Evolutionary conservation across 164 flowering plant species (phyloP).

Genomic region (Tinospora cordifolia): DNA sequence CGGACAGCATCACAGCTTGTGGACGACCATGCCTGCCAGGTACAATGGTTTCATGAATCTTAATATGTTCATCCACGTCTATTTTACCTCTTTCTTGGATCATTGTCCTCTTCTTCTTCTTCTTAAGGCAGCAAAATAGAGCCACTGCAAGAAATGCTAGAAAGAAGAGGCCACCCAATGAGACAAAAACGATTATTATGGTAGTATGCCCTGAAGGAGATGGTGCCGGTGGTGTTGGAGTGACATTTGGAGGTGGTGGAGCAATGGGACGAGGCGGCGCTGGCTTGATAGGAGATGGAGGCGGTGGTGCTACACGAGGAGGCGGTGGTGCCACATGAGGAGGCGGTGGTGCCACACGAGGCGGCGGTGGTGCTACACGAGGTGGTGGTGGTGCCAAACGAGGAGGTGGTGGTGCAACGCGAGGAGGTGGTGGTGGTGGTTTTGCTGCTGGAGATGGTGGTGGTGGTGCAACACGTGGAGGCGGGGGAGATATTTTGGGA

Average conservation of each 20-base stretch:
- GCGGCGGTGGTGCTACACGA: neutral
- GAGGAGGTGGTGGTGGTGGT: neutral
- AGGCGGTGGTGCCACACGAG: slow-evolving; percentile 3
- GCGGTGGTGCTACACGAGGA: slow-evolving; percentile 10
- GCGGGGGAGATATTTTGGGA: neutral
- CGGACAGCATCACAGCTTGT: slow-evolving; percentile 27
- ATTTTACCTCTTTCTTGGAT: slow-evolving; percentile 34
- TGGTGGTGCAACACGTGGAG: neutral
- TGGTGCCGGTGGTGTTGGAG: slow-evolving; percentile 37
- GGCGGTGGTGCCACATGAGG: slow-evolving; percentile 5
- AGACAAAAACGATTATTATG: slow-evolving; percentile 43
- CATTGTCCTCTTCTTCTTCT: slow-evolving; percentile 37
- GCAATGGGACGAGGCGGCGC: slow-evolving; percentile 23
- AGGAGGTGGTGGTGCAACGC: neutral
- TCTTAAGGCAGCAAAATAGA: slow-evolving; percentile 51
- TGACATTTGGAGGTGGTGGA: slow-evolving; percentile 27
- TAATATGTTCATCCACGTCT: slow-evolving; percentile 48
- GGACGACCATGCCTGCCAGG: slow-evolving; percentile 49
- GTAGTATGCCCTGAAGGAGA: slow-evolving; percentile 32
- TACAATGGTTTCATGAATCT: slow-evolving; percentile 47
- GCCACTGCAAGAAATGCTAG: slow-evolving; percentile 51
- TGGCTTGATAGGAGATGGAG: neutral
- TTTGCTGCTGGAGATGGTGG: neutral
- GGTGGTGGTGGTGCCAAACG: neutral
- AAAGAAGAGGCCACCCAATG: slow-evolving; percentile 60